These are phyloP conservation scores for Daldinia loculata DNA, from an alignment of 495 filamentous ascomycete species.

Conservation along the genomic window DNA sequence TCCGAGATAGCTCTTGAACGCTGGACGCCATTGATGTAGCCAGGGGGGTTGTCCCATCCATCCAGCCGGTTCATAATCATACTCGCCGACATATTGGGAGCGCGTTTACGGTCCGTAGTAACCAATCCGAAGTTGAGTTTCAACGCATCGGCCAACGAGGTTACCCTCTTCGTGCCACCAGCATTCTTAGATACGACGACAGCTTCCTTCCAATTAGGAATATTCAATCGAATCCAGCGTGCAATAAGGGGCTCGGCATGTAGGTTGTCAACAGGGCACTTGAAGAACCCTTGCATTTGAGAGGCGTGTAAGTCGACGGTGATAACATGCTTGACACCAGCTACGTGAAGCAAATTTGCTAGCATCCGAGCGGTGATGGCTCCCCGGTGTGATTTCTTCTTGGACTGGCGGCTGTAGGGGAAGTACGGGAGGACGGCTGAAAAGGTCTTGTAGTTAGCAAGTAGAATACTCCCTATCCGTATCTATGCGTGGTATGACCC, in stretches of 20 bases:
- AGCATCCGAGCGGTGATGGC: slow-evolving; percentile 97
- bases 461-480: slow-evolving; percentile 34
- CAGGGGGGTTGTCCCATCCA: slow-evolving; percentile 46
- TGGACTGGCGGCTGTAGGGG: slow-evolving; percentile 97
- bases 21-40: slow-evolving; percentile 41
- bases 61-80: slow-evolving; percentile 66
- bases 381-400: slow-evolving; percentile 97
- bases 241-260: slow-evolving; percentile 96
- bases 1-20: slow-evolving; percentile 34
- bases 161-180: slow-evolving; percentile 94
- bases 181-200: slow-evolving; percentile 99
- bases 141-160: slow-evolving; percentile 93
- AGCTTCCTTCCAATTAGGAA: slow-evolving; percentile 85
- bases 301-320: slow-evolving; percentile 96
- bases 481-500: slow-evolving; percentile 9
- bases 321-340: slow-evolving; percentile 95
- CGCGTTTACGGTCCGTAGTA: slow-evolving; percentile 86
- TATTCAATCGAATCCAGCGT: slow-evolving; percentile 91
- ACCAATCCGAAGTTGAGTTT: slow-evolving; percentile 98
- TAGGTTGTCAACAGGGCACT: slow-evolving; percentile 96
- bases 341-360: slow-evolving; percentile 90
- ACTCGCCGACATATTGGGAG: slow-evolving; percentile 72
- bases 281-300: slow-evolving; percentile 99
- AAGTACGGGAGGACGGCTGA: slow-evolving; percentile 98
- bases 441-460: slow-evolving; percentile 38